Evolutionary conservation across 768 basidiomycete genomes (phyloP), one percentile per base, ranked within the genome.

Genomic region (Pleurotus eryngii): DNA sequence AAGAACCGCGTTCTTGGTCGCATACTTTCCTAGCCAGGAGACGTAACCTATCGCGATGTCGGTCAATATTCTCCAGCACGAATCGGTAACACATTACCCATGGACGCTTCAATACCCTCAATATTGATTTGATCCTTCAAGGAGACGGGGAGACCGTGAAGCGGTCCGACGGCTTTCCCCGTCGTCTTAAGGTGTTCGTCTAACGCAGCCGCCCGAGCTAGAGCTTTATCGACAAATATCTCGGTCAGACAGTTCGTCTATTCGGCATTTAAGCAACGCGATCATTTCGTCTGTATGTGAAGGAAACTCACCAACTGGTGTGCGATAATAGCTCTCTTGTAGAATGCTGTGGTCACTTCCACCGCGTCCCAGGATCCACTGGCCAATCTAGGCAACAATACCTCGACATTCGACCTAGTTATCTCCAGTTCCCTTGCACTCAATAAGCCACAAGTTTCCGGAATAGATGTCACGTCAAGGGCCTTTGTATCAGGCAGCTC

Each of bases 201-300:
- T 3, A 93, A 75, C 65, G 84, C 78, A 14, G 76, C 69, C 2
- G 92, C 92, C 8, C 84, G 76, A 12, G 69, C 72, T 3, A 90
- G 72, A 0, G 88, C 92, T 4, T 79, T 76, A 20, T 92, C 86
- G 51, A 91, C 79, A 63, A 89, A 91, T n/a, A 91, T 84, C 68
- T 92, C 90, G 0, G 90, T 92, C 38, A 93, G 66, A 66, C 92
- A 92, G 61, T 92, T 92, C 4, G 83, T 84, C 89, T 90, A 63
- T 46, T 39, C 18, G 42, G 5, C 7, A 8, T 17, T 49, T 8
- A 12, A 35, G 11, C 24, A 26, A 26, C 0, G 5, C 5, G 24
- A 26, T 26, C 24, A 26, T 26, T 24, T 26, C 24, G 24, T 26
- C 24, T 26, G 24, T 26, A 26, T 26, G 5, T 5, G 24, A 26